Evolutionary conservation across 1,284 basidiomycete genomes (phyloP).

Genomic region (Rhizoctonia solani): DNA sequence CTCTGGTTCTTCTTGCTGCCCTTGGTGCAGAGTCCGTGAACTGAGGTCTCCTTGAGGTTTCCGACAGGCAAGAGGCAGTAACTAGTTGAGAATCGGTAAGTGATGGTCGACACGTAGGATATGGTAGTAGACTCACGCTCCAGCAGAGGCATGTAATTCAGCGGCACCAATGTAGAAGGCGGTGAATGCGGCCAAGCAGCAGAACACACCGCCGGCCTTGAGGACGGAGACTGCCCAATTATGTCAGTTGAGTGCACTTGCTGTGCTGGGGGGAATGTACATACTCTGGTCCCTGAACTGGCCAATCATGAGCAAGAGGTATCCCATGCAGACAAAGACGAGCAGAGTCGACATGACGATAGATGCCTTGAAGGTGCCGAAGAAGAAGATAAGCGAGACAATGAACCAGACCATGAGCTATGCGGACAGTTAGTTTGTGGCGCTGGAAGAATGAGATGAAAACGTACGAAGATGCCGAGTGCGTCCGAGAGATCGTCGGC

Average conservation of each 20-base stretch:
- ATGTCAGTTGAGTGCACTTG: neutral
- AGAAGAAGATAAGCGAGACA: slow-evolving; percentile 40
- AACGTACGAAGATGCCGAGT: slow-evolving; percentile 38
- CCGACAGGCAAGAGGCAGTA: slow-evolving; percentile 17
- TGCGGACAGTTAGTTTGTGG: neutral
- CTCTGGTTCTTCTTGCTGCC: neutral
- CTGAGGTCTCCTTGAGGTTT: slow-evolving; percentile 27
- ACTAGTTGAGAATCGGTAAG: neutral
- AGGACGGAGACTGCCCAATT: slow-evolving; percentile 32
- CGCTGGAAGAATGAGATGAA: neutral
- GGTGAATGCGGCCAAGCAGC: slow-evolving; percentile 66
- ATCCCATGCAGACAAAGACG: slow-evolving; percentile 50
- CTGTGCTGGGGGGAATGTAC: neutral
- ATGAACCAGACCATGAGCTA: slow-evolving; percentile 41
- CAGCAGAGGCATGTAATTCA: slow-evolving; percentile 53
- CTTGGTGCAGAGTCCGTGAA: slow-evolving; percentile 24
- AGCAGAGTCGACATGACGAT: slow-evolving; percentile 47
- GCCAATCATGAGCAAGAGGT: slow-evolving; percentile 43
- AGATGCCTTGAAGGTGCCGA: slow-evolving; percentile 46
- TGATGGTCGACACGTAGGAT: neutral
- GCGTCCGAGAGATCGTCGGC: slow-evolving; percentile 35
- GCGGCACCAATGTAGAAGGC: slow-evolving; percentile 71
- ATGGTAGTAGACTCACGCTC: slow-evolving; percentile 22
- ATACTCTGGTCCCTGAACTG: slow-evolving; percentile 34
- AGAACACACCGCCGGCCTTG: slow-evolving; percentile 76